These are phyloP conservation scores for Ascodesmis nigricans DNA, from an alignment of 495 filamentous ascomycete species.

Conservation along the genomic window DNA sequence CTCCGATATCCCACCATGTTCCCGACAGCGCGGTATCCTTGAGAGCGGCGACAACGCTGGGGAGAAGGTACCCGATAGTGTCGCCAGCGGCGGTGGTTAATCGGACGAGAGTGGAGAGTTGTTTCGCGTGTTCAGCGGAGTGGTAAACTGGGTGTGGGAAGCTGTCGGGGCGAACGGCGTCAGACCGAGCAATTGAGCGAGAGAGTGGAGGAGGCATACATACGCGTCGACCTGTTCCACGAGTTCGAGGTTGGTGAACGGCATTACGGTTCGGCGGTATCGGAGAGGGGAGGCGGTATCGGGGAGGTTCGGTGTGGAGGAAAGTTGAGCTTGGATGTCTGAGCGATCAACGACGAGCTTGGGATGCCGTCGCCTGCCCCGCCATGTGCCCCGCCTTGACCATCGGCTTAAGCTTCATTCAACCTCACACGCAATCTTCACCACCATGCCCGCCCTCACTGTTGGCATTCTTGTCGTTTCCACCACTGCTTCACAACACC, in stretches of 20 bases:
- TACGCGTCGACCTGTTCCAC: constrained; percentile 17
- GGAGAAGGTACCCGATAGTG: constrained; percentile 17
- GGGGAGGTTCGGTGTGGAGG: too few species aligned
- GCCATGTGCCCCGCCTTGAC: too few species aligned
- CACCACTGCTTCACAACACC: constrained; percentile 71
- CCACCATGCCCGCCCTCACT: constrained; percentile 25
- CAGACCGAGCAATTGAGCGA: not conserved
- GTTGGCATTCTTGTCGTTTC: constrained; percentile 75
- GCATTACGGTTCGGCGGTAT: too few species aligned
- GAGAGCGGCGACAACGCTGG: constrained; percentile 10
- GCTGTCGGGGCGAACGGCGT: constrained; percentile 4
- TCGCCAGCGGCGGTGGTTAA: constrained; percentile 14
- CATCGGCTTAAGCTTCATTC: too few species aligned
- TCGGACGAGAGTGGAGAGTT: constrained; percentile 6
- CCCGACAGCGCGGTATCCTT: constrained; percentile 9
- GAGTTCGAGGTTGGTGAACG: constrained; percentile 19
- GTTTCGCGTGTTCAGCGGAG: constrained; percentile 14
- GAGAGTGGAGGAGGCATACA: not conserved
- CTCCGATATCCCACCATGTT: constrained; percentile 23
- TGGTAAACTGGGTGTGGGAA: constrained; percentile 14
- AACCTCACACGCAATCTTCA: constrained; percentile 1
- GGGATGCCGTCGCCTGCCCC: too few species aligned
- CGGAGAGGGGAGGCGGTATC: too few species aligned
- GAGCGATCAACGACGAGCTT: too few species aligned
- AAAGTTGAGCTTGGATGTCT: too few species aligned